Base-by-base conservation (phyloP, 1,284 basidiomycete genomes). In the Ustilago esculenta region DNA sequence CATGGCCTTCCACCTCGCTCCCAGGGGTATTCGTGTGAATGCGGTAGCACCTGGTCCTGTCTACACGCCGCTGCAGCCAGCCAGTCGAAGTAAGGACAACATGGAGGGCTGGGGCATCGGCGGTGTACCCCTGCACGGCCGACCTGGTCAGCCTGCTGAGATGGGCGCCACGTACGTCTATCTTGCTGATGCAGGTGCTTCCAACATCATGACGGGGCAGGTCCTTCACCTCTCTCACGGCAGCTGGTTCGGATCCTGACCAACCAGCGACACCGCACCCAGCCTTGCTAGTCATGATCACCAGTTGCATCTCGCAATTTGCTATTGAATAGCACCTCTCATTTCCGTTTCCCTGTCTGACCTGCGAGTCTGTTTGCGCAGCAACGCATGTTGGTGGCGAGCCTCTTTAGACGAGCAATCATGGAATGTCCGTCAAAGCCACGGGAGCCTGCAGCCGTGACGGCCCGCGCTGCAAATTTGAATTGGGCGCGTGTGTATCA, bases 1-100 rank as follows among this genome's bases (percentile, higher is more conserved):
- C 14, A 82, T 89, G 42, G 86, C 87, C 0, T 66, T 84, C 34
- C 87, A 88, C 69, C 82, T 89, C n/a, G 85, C 85, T 11, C 84
- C 86, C 5, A 85, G 86, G 74, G 87, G 86, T 2, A 87, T 88
- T 45, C 83, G 87, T 24, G 87, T 87, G 40, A 87, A 87, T 56
- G 85, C 82, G 0, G 85, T 87, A 20, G 72, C 77, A 0, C 87
- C 87, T 1, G 86, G 87, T 1, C 85, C 86, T 5, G 84, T 87
- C 41, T 84, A 85, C 63, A 87, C 86, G 1, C 85, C 86, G 0
- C 60, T 83, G 17, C 72, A 76, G 47, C 69, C 75, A 1, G 71
- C 76, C 10, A 67, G 75, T 35, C 43, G 73, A 23, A 66, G 61
- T 51, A 47, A 35, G 32, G 72, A 58, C 39, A 59, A 68, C 47